Evolutionary conservation across 768 basidiomycete species (phyloP).

Genomic region (Rhodosporidiobolus odoratus): DNA sequence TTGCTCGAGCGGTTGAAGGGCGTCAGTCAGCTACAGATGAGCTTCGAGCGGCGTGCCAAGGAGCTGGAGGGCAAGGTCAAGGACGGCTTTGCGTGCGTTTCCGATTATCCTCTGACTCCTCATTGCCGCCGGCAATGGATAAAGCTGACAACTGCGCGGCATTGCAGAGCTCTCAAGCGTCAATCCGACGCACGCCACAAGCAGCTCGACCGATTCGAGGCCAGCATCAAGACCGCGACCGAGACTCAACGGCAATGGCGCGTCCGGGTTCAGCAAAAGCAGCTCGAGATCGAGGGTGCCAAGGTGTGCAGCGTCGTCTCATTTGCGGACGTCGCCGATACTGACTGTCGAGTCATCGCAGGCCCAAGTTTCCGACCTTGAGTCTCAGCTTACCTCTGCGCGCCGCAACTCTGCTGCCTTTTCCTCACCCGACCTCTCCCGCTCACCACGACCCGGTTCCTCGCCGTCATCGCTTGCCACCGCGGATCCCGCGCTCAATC

Average conservation of each 20-base stretch:
- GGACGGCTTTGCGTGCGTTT: slow-evolving; percentile 58
- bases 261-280: slow-evolving; percentile 69
- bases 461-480: background rate
- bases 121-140: no score
- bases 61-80: slow-evolving; percentile 67
- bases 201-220: slow-evolving; percentile 88
- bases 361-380: slow-evolving; percentile 69
- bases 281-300: slow-evolving; percentile 80
- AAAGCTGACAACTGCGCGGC: background rate
- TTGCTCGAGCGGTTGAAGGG: slow-evolving; percentile 79
- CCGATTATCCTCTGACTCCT: background rate
- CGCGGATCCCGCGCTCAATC: slow-evolving; percentile 49
- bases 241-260: slow-evolving; percentile 80
- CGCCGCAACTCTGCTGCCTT: slow-evolving; percentile 53
- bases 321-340: background rate
- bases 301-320: slow-evolving; percentile 56
- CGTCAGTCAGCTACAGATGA: slow-evolving; percentile 72
- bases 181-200: slow-evolving; percentile 84
- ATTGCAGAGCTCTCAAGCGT: slow-evolving; percentile 61
- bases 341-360: slow-evolving; percentile 43
- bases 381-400: slow-evolving; percentile 61
- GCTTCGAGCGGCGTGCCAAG: slow-evolving; percentile 79
- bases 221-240: slow-evolving; percentile 70
- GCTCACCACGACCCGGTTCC: slow-evolving; percentile 6
- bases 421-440: slow-evolving; percentile 13